Conservation (phyloP, 257 asterid species). For the Marsdenia floribunda region DNA sequence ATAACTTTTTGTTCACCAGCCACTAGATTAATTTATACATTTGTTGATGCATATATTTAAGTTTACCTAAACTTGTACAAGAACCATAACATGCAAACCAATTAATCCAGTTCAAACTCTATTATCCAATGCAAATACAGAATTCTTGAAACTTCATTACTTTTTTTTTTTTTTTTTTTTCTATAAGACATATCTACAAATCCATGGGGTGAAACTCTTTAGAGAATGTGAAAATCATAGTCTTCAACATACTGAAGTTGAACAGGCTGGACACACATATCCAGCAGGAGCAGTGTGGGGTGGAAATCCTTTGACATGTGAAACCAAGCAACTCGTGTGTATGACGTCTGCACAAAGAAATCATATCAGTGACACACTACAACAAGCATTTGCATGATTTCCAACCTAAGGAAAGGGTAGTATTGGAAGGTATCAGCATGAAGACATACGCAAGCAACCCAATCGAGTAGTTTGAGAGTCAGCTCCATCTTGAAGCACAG, state of each 20-base stretch:
- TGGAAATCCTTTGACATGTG: conserved; percentile 75
- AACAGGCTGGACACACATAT: conserved; percentile 72
- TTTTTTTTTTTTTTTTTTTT: neutral
- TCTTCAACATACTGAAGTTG: conserved; percentile 56
- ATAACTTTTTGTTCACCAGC: neutral
- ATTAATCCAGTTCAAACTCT: neutral
- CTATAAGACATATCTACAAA: neutral
- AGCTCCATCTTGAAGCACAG: conserved; percentile 62
- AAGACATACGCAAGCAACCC: conserved; percentile 91
- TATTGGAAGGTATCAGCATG: conserved; percentile 11
- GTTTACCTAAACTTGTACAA: neutral
- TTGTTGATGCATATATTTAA: neutral
- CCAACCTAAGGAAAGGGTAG: neutral
- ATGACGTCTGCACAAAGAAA: conserved; percentile 52
- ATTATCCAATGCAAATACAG: neutral
- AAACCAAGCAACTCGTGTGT: conserved; percentile 71
- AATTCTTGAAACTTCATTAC: neutral
- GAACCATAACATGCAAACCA: neutral
- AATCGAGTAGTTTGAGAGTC: conserved; percentile 69
- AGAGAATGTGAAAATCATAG: neutral
- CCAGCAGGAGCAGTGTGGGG: conserved; percentile 87
- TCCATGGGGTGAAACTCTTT: neutral
- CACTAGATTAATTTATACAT: neutral
- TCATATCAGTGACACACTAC: conserved; percentile 3
- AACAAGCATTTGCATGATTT: neutral